Conservation (phyloP, 139 green algal species). For the Yamagishiella unicocca region DNA sequence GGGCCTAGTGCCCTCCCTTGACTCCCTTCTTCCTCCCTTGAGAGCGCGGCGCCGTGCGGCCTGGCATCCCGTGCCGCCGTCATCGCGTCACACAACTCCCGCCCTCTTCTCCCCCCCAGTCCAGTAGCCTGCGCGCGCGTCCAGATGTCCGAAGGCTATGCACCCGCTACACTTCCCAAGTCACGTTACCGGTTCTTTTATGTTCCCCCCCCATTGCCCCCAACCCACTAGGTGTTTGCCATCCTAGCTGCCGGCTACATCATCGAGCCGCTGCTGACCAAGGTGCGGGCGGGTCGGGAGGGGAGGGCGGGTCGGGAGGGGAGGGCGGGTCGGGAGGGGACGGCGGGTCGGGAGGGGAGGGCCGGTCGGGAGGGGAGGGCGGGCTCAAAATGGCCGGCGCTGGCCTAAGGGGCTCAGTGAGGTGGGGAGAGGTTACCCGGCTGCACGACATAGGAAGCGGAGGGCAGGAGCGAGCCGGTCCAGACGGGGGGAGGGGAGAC, state of each 20-base stretch:
- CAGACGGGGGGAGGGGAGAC: background rate
- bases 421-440: background rate
- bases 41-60: too few species aligned
- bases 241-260: conserved; percentile 81
- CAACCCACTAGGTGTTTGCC: conserved; percentile 64
- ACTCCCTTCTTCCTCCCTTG: too few species aligned
- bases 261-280: conserved; percentile 85
- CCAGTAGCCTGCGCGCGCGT: too few species aligned
- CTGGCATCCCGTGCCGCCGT: background rate
- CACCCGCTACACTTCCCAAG: too few species aligned
- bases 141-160: too few species aligned
- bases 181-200: too few species aligned
- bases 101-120: background rate
- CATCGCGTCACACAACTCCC: background rate
- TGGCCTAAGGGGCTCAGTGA: too few species aligned
- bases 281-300: background rate
- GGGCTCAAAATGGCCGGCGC: too few species aligned
- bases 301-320: background rate
- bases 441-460: too few species aligned
- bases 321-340: background rate
- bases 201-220: too few species aligned
- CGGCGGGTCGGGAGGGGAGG: background rate
- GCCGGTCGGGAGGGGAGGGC: background rate
- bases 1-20: too few species aligned
- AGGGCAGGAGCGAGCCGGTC: background rate